Percentiles rank a stretch among this genome's conserved stretches.
Conservation (phyloP, 352 stramenopile genomes). For the Phytophthora vignae region DNA sequence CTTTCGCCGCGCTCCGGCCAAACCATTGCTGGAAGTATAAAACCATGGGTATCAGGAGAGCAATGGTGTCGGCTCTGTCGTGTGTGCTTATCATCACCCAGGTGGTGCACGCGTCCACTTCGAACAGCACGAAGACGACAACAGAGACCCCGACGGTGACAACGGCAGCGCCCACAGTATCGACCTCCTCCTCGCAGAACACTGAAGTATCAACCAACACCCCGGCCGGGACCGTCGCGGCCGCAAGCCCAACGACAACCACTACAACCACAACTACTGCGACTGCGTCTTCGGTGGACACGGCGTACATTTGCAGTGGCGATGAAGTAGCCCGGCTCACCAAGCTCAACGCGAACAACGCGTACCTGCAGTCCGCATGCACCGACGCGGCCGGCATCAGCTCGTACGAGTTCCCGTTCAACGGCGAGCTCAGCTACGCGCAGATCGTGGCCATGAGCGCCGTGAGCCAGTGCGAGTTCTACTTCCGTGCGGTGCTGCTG, state of each 20-base stretch:
- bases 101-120: slow-evolving; percentile 3
- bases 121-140: slow-evolving; percentile 30
- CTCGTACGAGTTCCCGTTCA: slow-evolving; percentile 43
- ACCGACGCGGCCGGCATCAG: slow-evolving; percentile 24
- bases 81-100: slow-evolving; percentile 18
- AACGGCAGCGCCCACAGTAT: slow-evolving; percentile 10
- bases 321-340: slow-evolving; percentile 39
- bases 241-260: not conserved
- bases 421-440: slow-evolving; percentile 38
- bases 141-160: slow-evolving; percentile 27
- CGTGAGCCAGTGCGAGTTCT: slow-evolving; percentile 27
- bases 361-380: slow-evolving; percentile 38
- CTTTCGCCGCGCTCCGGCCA: slow-evolving; percentile 8
- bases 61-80: slow-evolving; percentile 10
- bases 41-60: slow-evolving; percentile 13
- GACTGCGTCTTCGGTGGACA: slow-evolving; percentile 10
- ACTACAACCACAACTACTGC: not conserved
- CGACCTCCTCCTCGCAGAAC: slow-evolving; percentile 5
- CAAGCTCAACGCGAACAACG: slow-evolving; percentile 38
- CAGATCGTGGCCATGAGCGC: slow-evolving; percentile 43
- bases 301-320: slow-evolving; percentile 41
- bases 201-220: slow-evolving; percentile 9
- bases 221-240: slow-evolving; percentile 25
- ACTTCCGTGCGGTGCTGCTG: slow-evolving; percentile 42
- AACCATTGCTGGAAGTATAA: not conserved